Percentiles rank a stretch among this genome's conserved stretches.
phyloP scores from a whole-genome alignment of 2,329 filamentous ascomycete species.

The Colletotrichum plurivorum region DNA sequence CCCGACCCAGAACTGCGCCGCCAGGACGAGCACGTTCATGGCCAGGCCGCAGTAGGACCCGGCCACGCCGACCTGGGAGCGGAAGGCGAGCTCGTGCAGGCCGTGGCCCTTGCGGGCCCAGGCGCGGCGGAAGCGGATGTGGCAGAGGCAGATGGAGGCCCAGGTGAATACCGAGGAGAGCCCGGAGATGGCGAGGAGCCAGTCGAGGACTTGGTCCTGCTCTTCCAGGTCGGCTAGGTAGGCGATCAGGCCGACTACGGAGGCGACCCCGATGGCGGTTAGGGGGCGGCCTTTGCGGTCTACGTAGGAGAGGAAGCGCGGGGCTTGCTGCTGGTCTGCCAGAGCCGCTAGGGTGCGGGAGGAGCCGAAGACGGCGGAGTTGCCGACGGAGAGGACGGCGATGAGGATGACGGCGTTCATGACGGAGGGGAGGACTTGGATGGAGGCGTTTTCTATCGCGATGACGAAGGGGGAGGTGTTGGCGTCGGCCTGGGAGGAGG shows the following conservation, averaged over 20 bases:
- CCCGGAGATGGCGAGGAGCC: slow-evolving; percentile 82
- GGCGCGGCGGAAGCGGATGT: slow-evolving; percentile 91
- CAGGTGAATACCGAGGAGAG: slow-evolving; percentile 83
- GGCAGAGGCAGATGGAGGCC: slow-evolving; percentile 88
- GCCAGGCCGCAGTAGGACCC: slow-evolving; percentile 86
- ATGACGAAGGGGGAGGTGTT: slow-evolving; percentile 94
- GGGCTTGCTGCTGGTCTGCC: slow-evolving; percentile 89
- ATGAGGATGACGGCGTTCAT: slow-evolving; percentile 98
- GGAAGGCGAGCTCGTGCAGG: slow-evolving; percentile 85
- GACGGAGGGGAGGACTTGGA: slow-evolving; percentile 84
- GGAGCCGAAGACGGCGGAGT: slow-evolving; percentile 91
- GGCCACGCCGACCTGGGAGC: slow-evolving; percentile 80
- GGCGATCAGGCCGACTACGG: slow-evolving; percentile 78
- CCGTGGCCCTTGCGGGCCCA: slow-evolving; percentile 79
- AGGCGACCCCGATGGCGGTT: slow-evolving; percentile 78
- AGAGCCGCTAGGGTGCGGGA: slow-evolving; percentile 91
- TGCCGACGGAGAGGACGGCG: slow-evolving; percentile 90
- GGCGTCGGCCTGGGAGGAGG: slow-evolving; percentile 64
- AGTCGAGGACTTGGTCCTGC: slow-evolving; percentile 76
- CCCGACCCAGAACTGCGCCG: slow-evolving; percentile 91
- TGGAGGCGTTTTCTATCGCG: slow-evolving; percentile 87
- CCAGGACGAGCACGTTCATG: slow-evolving; percentile 82
- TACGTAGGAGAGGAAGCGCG: slow-evolving; percentile 82
- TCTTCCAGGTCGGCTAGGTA: slow-evolving; percentile 78
- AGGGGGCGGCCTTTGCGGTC: slow-evolving; percentile 87